A percentile compares a stretch with the other conserved stretches of the same genome.
Conservation (phyloP, 2,329 filamentous ascomycete species). For the Aspergillus sp. region DNA sequence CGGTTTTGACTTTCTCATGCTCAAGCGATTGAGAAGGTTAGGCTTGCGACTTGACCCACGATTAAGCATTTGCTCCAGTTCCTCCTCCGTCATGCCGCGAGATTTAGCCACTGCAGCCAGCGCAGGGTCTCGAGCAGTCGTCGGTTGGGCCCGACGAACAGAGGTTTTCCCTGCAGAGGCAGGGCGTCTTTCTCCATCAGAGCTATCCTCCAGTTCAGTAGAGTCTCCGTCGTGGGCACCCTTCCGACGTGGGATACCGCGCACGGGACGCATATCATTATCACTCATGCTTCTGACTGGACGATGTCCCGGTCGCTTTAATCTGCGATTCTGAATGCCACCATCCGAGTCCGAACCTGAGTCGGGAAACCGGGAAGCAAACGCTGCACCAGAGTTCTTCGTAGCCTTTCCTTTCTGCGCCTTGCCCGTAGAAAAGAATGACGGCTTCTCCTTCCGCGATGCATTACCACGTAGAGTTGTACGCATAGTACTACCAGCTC, state of each 20-base stretch:
- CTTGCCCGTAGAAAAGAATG: constrained; percentile 42
- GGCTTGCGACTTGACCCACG: constrained; percentile 29
- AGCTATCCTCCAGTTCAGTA: constrained; percentile 61
- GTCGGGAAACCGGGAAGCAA: constrained; percentile 56
- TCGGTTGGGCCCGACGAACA: constrained; percentile 8
- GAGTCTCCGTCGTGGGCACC: constrained; percentile 63
- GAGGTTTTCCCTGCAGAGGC: constrained; percentile 15
- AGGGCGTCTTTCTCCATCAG: constrained; percentile 48
- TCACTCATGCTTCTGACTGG: constrained; percentile 74
- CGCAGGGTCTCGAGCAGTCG: constrained; percentile 27
- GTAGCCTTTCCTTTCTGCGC: constrained; percentile 29
- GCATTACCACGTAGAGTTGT: constrained; percentile 52
- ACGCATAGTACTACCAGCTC: constrained; percentile 41
- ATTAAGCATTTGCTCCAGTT: constrained; percentile 36
- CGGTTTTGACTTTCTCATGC: constrained; percentile 28
- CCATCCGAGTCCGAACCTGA: constrained; percentile 69
- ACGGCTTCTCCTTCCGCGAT: constrained; percentile 41
- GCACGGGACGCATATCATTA: constrained; percentile 62
- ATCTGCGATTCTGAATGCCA: constrained; percentile 44
- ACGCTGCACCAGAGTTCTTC: constrained; percentile 27
- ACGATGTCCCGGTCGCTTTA: constrained; percentile 51
- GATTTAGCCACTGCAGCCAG: constrained; percentile 45
- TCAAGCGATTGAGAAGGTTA: constrained; percentile 34
- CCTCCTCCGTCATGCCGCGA: constrained; percentile 54
- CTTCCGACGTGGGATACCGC: constrained; percentile 59